Evolutionary conservation across 306 rosid species (phyloP).

Genomic region (Adenanthera pavonina): DNA sequence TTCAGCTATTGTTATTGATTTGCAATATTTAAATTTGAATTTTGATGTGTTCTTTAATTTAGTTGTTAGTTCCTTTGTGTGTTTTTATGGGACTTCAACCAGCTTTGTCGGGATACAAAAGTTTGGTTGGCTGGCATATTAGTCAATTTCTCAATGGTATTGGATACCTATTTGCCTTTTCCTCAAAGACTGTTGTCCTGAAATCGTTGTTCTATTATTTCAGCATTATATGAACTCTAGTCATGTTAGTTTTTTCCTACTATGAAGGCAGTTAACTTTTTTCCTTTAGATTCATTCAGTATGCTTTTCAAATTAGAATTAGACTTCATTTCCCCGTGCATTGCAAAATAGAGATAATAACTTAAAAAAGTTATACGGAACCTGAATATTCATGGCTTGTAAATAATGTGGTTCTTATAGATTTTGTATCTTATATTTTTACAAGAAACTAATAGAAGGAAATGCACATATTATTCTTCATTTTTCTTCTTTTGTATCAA

Average conservation of each 20-base stretch:
- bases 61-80: not conserved
- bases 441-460: not conserved
- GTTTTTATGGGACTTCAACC: not conserved
- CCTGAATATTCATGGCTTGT: too few species aligned
- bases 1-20: constrained; percentile 2
- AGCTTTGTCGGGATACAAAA: not conserved
- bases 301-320: not conserved
- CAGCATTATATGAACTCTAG: not conserved
- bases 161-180: constrained; percentile 1
- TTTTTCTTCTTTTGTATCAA: constrained; percentile 12
- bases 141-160: constrained; percentile 2
- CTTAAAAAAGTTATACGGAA: too few species aligned
- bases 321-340: too few species aligned
- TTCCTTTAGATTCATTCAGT: not conserved
- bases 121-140: not conserved
- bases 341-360: too few species aligned
- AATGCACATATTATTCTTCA: not conserved
- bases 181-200: constrained; percentile 8
- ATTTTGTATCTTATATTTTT: too few species aligned
- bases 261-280: not conserved
- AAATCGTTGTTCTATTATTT: not conserved
- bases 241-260: not conserved
- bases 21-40: not conserved
- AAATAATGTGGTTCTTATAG: too few species aligned
- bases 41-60: not conserved